Conservation (phyloP, 768 basidiomycete genomes). For the Agaricus sinodeliciosus region DNA sequence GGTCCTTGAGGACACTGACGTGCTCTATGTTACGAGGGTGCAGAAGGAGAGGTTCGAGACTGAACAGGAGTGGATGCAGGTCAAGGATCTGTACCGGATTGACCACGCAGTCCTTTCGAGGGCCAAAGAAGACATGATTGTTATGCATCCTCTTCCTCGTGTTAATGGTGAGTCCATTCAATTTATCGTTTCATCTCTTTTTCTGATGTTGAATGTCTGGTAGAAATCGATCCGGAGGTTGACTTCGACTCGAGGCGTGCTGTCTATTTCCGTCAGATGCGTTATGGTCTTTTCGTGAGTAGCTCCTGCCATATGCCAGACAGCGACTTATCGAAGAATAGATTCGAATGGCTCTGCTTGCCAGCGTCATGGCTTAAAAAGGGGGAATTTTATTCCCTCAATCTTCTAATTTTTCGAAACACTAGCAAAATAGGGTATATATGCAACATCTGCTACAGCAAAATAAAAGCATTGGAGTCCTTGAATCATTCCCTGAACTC, state of each 20-base stretch:
- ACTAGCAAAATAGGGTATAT: too few species aligned
- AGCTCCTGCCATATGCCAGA: background rate
- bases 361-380: slow-evolving; percentile 25
- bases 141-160: slow-evolving; percentile 98
- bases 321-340: slow-evolving; percentile 5
- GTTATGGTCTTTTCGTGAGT: slow-evolving; percentile 94
- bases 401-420: background rate
- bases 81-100: slow-evolving; percentile 89
- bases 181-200: background rate
- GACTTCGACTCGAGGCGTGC: slow-evolving; percentile 93
- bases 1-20: slow-evolving; percentile 88
- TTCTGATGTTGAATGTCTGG: background rate
- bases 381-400: background rate
- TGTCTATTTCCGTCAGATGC: slow-evolving; percentile 98
- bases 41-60: slow-evolving; percentile 90
- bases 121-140: slow-evolving; percentile 96
- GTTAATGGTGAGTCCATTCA: slow-evolving; percentile 60
- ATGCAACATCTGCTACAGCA: too few species aligned
- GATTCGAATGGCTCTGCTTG: slow-evolving; percentile 30
- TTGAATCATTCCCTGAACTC: too few species aligned
- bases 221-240: slow-evolving; percentile 98
- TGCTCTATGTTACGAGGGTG: slow-evolving; percentile 92
- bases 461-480: too few species aligned
- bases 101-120: slow-evolving; percentile 90
- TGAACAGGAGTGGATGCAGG: slow-evolving; percentile 80